Conservation (phyloP, 2,329 filamentous ascomycete genomes). For the Aspergillus uvarum region DNA sequence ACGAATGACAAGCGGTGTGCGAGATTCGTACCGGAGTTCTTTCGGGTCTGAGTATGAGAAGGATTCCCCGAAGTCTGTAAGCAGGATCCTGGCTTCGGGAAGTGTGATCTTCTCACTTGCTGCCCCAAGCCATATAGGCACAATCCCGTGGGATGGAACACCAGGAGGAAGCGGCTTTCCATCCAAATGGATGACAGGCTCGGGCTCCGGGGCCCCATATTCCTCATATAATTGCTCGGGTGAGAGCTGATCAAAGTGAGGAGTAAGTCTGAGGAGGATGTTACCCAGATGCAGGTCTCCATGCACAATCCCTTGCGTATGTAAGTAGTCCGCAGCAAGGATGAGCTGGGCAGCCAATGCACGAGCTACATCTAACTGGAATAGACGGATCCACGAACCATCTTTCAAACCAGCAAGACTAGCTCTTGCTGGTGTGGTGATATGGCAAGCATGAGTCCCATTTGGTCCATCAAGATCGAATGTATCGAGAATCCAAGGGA, state of each 20-base stretch:
- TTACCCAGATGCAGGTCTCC: constrained; percentile 42
- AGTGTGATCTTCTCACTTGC: constrained; percentile 32
- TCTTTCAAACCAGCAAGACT: constrained; percentile 23
- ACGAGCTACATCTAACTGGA: constrained; percentile 25
- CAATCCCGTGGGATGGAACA: constrained; percentile 32
- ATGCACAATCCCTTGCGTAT: constrained; percentile 28
- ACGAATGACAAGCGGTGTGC: constrained; percentile 30
- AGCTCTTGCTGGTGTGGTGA: constrained; percentile 18
- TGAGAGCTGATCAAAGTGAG: constrained; percentile 20
- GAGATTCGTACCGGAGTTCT: constrained; percentile 26
- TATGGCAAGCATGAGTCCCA: constrained; percentile 27
- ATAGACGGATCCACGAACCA: constrained; percentile 24
- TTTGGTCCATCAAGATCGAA: constrained; percentile 27
- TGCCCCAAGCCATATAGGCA: constrained; percentile 39
- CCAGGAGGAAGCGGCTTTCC: constrained; percentile 23
- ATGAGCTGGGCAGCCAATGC: constrained; percentile 27
- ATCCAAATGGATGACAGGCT: constrained; percentile 23
- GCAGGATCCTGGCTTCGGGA: constrained; percentile 27
- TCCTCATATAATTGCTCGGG: constrained; percentile 19
- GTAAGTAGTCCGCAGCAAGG: constrained; percentile 31
- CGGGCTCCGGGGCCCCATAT: constrained; percentile 23
- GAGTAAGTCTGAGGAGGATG: constrained; percentile 28
- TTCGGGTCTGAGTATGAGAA: constrained; percentile 28
- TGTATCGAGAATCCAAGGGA: constrained; percentile 21
- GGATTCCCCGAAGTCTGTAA: constrained; percentile 40